A percentile compares a stretch with the other conserved stretches of the same genome.
These are phyloP conservation scores for Gracilaria gracilis DNA, from an alignment of 23 red algal species.

Conservation along the genomic window DNA sequence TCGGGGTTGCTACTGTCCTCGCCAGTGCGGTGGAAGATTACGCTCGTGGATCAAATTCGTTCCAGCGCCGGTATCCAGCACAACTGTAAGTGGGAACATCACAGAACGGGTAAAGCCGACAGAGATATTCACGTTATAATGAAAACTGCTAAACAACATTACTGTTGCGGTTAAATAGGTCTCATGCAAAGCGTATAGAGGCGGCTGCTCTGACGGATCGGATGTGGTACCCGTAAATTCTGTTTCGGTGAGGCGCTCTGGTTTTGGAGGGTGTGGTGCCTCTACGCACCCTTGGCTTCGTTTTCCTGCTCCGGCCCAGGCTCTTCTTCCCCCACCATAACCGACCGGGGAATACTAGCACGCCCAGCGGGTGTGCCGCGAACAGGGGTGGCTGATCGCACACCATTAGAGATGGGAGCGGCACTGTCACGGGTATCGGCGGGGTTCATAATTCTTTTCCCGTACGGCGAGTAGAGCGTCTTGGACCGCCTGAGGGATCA, in stretches of 20 bases:
- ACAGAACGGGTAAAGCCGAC: slow-evolving; percentile 9
- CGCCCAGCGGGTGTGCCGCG: neutral
- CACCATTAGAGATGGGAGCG: neutral
- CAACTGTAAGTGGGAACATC: slow-evolving; percentile 12
- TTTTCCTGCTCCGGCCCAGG: neutral
- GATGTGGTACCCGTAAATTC: neutral
- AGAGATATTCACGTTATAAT: slow-evolving; percentile 29
- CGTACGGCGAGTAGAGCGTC: too few species aligned
- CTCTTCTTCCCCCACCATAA: neutral
- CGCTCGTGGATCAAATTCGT: slow-evolving; percentile 1
- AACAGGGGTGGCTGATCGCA: neutral
- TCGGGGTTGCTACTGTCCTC: neutral
- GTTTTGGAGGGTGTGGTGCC: neutral
- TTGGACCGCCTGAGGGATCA: too few species aligned
- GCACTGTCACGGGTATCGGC: neutral
- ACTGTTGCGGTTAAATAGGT: neutral
- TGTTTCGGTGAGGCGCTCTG: neutral
- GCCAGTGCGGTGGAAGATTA: neutral
- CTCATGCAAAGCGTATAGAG: neutral
- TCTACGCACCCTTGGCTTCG: neutral
- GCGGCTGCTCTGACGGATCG: neutral
- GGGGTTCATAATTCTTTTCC: too few species aligned
- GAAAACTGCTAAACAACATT: neutral
- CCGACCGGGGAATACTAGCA: neutral
- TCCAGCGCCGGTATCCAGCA: slow-evolving; percentile 41